Evolutionary conservation across 2,329 filamentous ascomycete genomes (phyloP).

Genomic region (Trichophaea hybrida): DNA sequence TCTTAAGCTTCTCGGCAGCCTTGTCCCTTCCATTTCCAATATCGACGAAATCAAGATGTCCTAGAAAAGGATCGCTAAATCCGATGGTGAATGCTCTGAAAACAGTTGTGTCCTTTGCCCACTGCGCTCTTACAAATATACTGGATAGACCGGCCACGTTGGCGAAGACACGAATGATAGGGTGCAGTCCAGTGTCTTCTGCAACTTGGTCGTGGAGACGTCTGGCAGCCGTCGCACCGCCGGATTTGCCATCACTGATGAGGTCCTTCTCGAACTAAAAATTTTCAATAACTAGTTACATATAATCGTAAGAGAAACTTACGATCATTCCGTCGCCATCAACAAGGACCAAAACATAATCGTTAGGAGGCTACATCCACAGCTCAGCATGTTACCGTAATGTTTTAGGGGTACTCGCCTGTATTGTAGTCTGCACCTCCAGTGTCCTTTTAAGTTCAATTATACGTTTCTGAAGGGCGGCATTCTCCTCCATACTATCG

Average conservation of each 20-base stretch:
- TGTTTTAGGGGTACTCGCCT: background rate
- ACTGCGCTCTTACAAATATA: conserved; percentile 39
- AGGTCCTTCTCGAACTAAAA: conserved; percentile 44
- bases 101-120: conserved; percentile 34
- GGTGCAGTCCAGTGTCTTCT: conserved; percentile 11
- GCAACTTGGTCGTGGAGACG: conserved; percentile 21
- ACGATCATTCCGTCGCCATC: conserved; percentile 51
- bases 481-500: background rate
- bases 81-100: conserved; percentile 43
- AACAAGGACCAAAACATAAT: conserved; percentile 47
- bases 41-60: conserved; percentile 50
- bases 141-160: conserved; percentile 40
- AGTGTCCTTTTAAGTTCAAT: background rate
- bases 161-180: conserved; percentile 33
- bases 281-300: conserved; percentile 6
- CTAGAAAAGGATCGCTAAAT: conserved; percentile 44
- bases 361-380: conserved; percentile 32
- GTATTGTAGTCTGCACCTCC: background rate
- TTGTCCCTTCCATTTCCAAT: conserved; percentile 46
- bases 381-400: background rate
- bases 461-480: background rate
- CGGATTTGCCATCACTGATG: conserved; percentile 40
- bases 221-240: conserved; percentile 31
- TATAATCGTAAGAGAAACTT: conserved; percentile 24
- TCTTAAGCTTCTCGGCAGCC: conserved; percentile 45